These are phyloP conservation scores for Russula vinacea DNA, from an alignment of 768 basidiomycete genomes.

Conservation along the genomic window DNA sequence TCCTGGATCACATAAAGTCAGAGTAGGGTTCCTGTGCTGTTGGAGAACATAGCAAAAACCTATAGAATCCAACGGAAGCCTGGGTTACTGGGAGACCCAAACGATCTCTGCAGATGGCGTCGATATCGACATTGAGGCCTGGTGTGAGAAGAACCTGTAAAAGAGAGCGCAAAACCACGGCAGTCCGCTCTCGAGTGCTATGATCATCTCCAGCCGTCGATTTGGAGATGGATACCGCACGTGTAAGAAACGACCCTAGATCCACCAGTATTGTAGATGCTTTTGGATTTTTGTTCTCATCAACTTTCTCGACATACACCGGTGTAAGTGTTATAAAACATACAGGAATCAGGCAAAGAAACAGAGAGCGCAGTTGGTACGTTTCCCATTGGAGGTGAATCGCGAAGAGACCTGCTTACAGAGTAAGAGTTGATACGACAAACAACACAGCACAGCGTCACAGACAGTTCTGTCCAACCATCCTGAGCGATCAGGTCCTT, in stretches of 20 bases:
- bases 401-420: conserved; percentile 11
- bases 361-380: conserved; percentile 7
- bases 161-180: conserved; percentile 55
- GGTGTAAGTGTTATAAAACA: neutral
- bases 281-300: conserved; percentile 11
- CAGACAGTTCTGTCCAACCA: conserved; percentile 72
- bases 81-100: conserved; percentile 47
- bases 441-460: neutral
- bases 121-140: conserved; percentile 66
- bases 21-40: neutral
- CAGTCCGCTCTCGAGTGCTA: conserved; percentile 41
- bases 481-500: conserved; percentile 68
- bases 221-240: conserved; percentile 23
- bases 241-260: conserved; percentile 31
- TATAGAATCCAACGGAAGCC: conserved; percentile 46
- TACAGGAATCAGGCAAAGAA: conserved; percentile 32
- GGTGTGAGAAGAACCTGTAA: conserved; percentile 66
- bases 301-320: neutral
- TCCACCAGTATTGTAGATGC: conserved; percentile 37
- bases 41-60: conserved; percentile 39
- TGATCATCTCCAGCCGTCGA: conserved; percentile 12
- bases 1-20: conserved; percentile 35
- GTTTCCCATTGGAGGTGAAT: conserved; percentile 1
- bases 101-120: conserved; percentile 59
- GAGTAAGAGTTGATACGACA: conserved; percentile 1